phyloP scores from a whole-genome alignment of 345 rosid genomes.

The Pugionium cornutum region DNA sequence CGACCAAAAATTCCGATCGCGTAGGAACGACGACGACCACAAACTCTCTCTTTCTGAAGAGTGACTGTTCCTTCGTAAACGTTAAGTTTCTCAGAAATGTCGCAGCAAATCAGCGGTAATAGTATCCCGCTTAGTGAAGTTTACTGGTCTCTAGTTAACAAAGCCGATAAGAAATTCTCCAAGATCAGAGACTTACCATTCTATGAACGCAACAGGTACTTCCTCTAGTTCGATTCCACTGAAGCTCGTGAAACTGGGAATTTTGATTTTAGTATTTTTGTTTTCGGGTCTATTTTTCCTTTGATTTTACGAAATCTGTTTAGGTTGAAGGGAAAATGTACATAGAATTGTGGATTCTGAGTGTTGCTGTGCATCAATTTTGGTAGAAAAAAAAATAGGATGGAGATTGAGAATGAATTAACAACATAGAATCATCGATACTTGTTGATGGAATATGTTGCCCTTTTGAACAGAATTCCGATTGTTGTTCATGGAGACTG shows the following conservation, averaged over 20 bases:
- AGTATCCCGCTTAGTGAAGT: constrained; percentile 77
- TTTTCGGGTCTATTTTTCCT: neutral
- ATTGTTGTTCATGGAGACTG: constrained; percentile 2
- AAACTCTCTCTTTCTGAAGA: constrained; percentile 2
- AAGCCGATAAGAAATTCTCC: constrained; percentile 94
- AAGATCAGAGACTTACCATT: constrained; percentile 97
- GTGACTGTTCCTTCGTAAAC: constrained; percentile 6
- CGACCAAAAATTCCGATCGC: constrained; percentile 35
- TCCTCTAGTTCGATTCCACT: neutral
- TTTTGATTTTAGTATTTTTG: constrained; percentile 5
- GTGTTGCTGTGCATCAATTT: neutral
- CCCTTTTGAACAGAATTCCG: neutral
- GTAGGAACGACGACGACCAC: constrained; percentile 21
- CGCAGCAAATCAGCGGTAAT: constrained; percentile 47
- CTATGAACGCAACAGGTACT: constrained; percentile 87
- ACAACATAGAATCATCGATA: neutral
- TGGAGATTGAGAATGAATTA: neutral
- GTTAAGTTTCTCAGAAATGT: constrained; percentile 40
- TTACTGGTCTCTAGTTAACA: constrained; percentile 90
- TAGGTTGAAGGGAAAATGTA: neutral
- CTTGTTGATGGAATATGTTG: neutral
- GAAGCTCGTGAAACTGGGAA: neutral
- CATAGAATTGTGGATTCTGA: neutral
- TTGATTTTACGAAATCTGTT: constrained; percentile 4
- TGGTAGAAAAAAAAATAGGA: neutral